Base-by-base conservation (phyloP, 163 green algal genomes). In the Scenedesmus sp. region DNA sequence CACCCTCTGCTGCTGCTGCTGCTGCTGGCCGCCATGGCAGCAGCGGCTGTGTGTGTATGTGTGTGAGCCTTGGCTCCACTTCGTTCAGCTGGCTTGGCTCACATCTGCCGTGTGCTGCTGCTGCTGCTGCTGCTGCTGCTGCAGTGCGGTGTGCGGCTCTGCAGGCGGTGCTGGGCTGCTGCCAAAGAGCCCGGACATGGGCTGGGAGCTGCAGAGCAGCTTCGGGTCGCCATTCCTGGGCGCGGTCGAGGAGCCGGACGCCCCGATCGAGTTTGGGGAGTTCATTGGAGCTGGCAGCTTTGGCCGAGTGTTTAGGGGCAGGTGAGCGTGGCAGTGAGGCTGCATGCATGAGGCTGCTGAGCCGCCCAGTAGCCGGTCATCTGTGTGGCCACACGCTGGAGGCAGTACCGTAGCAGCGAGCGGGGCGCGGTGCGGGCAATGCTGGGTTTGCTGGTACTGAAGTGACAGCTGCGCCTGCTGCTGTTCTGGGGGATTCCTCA, bases 251-350 rank as follows among this genome's bases (percentile, higher is more conserved):
- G 30, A 76, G 30, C 65, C 30, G 30, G 65, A 76, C 18, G 65
- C 65, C 65, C 65, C 65, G 26, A 76, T 76, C 20, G 65, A 76
- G 65, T 76, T 76, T 40, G 85, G 79, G 46, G 90, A 91, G 49
- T 56, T 92, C 18, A 59, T 93, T 33, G 90, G 90, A 56, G 68
- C 85, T 15, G 90, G 90, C 46, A 78, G 65, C n/a, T 96, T 95
- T 79, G 94, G 94, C 30, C 86, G 86, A 30, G 94, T 96, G 49
- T 96, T 95, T 81, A 91, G 88, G n/a, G 94, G 85, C 81, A 87
- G 56, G 12, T 96, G 93, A 33, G 56, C 20, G 22, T 70, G 12
- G 56, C 56, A 18, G 46, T 56, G 91, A 56, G 93, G 94, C 20
- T 35, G 56, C 56, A 30, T 24, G 16, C 56, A 68, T 56, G 13